Evolutionary conservation across 139 green algal genomes (phyloP).

Genomic region (Closterium sp.): DNA sequence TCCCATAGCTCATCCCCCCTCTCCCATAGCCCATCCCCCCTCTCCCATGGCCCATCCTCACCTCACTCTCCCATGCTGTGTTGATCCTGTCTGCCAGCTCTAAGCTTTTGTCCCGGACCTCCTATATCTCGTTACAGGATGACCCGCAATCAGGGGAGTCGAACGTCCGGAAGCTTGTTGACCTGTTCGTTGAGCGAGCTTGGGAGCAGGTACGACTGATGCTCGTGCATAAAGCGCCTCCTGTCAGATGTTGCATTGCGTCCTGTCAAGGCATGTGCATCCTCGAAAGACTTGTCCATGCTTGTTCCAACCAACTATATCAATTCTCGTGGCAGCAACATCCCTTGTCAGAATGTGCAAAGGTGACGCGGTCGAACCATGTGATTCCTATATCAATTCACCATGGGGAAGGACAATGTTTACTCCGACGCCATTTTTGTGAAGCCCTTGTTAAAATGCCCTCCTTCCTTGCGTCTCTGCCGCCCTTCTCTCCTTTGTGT

Average conservation of each 20-base stretch:
- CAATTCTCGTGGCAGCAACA: background rate
- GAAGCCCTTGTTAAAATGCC: too few species aligned
- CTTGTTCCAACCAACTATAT: background rate
- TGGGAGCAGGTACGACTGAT: background rate
- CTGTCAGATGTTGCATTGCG: background rate
- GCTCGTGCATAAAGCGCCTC: background rate
- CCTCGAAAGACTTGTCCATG: background rate
- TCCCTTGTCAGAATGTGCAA: background rate
- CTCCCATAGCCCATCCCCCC: too few species aligned
- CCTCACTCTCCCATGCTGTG: too few species aligned
- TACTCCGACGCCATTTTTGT: too few species aligned
- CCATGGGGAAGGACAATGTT: constrained; percentile 86
- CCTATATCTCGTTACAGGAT: background rate
- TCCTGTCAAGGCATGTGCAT: too few species aligned
- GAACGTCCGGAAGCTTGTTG: background rate
- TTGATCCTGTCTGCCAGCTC: background rate
- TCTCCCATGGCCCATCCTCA: too few species aligned
- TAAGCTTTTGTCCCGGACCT: background rate
- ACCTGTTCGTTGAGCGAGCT: background rate
- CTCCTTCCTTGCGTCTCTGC: background rate
- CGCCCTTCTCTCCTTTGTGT: too few species aligned
- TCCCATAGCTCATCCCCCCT: too few species aligned
- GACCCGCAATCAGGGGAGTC: background rate
- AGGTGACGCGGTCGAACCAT: constrained; percentile 60
- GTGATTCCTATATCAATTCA: constrained; percentile 82